Evolutionary conservation across 108 stramenopile species (phyloP), one percentile per base, ranked within the genome.

Genomic region (Schizochytrium sp.): DNA sequence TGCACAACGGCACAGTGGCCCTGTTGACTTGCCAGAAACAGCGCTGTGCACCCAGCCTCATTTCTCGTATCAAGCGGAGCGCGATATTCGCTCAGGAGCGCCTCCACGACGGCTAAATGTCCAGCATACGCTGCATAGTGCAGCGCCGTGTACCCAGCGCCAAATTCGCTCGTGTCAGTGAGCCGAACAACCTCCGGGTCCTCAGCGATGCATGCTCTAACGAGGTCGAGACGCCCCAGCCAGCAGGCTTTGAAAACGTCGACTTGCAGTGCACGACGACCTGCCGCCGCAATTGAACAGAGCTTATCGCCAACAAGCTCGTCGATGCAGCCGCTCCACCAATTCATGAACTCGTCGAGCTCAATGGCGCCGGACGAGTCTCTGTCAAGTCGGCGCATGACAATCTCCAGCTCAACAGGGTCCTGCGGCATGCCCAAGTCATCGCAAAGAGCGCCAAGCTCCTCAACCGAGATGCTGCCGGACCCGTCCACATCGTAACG

Each of bases 11-110:
- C 76, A 4, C 18, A 12, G 4, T 53, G 76, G 5, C 51, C 76
- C 51, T 83, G 76, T 53, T 83, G 76, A 45, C 76, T 83, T 34
- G 76, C 76, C 45, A 83, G 76, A 53, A 83, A 83, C n/a, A 83
- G 23, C n/a, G 48, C 10, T 1, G 76, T 83, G 28, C 76, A 83
- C 2, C 76, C 76, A 34, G 76, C 76, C 18, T 53, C 76, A 28
- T 83, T 83, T 83, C 12, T 83, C 43, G 18, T 28, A 55, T 83
- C 28, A 8, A 83, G 43, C 19, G 76, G 23, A 28, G 76, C 76
- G 4, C 76, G 76, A 34, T 53, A 34, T 4, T 34, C 23, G 18
- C 23, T 6, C n/a, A 53, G 18, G 23, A 83, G 51, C 12, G 51
- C 51, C n/a, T 83, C 48, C n/a, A 83, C 76, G n/a, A 83, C 48